phyloP scores from a whole-genome alignment of 441 rosid genomes.

The Rhodomyrtus psidioides region DNA sequence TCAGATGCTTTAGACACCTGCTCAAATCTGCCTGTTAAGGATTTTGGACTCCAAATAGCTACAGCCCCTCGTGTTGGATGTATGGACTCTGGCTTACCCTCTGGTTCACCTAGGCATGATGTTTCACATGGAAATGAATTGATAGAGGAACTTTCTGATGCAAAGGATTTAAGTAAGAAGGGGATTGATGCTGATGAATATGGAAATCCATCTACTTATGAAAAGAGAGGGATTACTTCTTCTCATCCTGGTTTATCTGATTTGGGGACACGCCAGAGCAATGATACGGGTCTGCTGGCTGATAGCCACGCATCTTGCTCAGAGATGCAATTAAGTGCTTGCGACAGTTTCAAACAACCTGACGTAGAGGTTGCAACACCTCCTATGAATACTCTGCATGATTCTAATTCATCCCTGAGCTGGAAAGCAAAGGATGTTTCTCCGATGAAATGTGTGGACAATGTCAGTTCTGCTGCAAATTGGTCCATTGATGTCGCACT shows the following conservation, averaged over 20 bases:
- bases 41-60: constrained; percentile 13
- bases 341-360: constrained; percentile 15
- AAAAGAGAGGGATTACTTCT: constrained; percentile 21
- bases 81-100: constrained; percentile 20
- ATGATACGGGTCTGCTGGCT: constrained; percentile 19
- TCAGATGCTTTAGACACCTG: constrained; percentile 23
- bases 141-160: constrained; percentile 11
- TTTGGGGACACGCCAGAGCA: constrained; percentile 13
- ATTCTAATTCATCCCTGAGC: constrained; percentile 13
- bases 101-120: constrained; percentile 15
- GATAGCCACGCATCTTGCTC: constrained; percentile 13
- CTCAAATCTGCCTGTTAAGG: constrained; percentile 25
- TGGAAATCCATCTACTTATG: constrained; percentile 15
- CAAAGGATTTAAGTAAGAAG: constrained; percentile 17
- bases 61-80: background rate
- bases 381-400: constrained; percentile 10
- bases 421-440: constrained; percentile 10
- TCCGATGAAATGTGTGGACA: constrained; percentile 19
- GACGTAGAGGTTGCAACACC: constrained; percentile 15
- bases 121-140: constrained; percentile 15
- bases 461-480: constrained; percentile 20
- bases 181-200: constrained; percentile 12
- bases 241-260: constrained; percentile 23
- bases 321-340: constrained; percentile 14
- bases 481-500: constrained; percentile 19